Evolutionary conservation across 352 stramenopile genomes (phyloP).

Genomic region (Lagenidium sp.): DNA sequence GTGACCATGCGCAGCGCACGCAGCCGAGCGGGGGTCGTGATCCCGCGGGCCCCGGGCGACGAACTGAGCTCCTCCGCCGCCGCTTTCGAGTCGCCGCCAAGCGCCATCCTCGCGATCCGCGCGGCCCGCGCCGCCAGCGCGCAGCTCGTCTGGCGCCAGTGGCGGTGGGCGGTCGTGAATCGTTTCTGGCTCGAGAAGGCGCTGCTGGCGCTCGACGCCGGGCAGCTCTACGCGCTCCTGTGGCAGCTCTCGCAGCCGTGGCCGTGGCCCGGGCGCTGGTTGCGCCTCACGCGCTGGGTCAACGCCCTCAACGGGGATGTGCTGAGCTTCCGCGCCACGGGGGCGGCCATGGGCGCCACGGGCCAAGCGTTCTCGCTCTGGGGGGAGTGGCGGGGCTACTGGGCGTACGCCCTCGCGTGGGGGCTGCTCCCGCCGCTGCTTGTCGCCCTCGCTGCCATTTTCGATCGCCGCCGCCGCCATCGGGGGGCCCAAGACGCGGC

Average conservation of each 20-base stretch:
- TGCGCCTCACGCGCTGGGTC: slow-evolving; percentile 31
- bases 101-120: slow-evolving; percentile 12
- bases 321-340: slow-evolving; percentile 37
- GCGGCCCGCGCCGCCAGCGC: slow-evolving; percentile 1
- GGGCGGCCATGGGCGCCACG: slow-evolving; percentile 51
- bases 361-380: slow-evolving; percentile 45
- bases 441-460: slow-evolving; percentile 1
- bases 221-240: slow-evolving; percentile 58
- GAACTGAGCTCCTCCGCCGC: background rate
- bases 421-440: slow-evolving; percentile 17
- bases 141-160: slow-evolving; percentile 3
- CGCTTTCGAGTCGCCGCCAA: background rate
- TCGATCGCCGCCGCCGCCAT: slow-evolving; percentile 6
- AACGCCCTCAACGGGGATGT: slow-evolving; percentile 45
- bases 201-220: slow-evolving; percentile 25
- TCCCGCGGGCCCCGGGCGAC: background rate
- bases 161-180: slow-evolving; percentile 11
- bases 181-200: slow-evolving; percentile 60
- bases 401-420: slow-evolving; percentile 44
- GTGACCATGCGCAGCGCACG: too few species aligned
- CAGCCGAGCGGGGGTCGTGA: too few species aligned
- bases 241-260: slow-evolving; percentile 76
- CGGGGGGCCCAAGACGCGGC: slow-evolving; percentile 19
- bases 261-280: slow-evolving; percentile 57
- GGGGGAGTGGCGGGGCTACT: slow-evolving; percentile 49